Base-by-base conservation (phyloP, 139 green algal species). In the Coelastrella sp. region DNA sequence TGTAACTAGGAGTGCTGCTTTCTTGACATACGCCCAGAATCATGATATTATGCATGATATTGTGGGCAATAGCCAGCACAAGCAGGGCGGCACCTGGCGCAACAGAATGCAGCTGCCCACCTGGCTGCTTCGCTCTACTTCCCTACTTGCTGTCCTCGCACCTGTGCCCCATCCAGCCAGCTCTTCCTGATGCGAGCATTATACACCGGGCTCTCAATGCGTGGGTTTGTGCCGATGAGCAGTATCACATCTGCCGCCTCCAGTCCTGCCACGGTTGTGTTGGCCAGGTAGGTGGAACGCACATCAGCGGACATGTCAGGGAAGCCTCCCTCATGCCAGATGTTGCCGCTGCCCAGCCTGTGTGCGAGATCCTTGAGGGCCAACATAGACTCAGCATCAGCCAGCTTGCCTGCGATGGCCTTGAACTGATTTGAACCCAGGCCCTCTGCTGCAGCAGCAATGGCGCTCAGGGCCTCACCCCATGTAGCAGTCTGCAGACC, bases 381-480 rank as follows among this genome's bases (percentile, higher is more conserved):
- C n/a, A 99, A 91, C 93, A 99, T 97, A 81, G 93, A 93, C 95
- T 99, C 98, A 4, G 95, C 97, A 82, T 99, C 98, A 0, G 97
- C 94, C 72, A 99, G 95, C 94, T 97, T 98, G 88, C 98, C 98
- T 12, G 94, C 96, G 66, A 99, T 92, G 8, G 94, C 97, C 63
- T 94, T 96, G 70, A 99, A 96, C 92, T 98, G 90, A 82, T 94
- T 92, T 75, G 94, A 93, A 84, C 94, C 91, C 0, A 94, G 87
- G 0, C 68, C 79, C 49, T 90, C 76, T 19, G 97, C 57, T 7
- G 92, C 96, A 7, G 90, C 78, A 65, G 92, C 90, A 22, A 96
- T 88, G 10, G 95, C 95, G 1, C 65, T 15, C 35, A 99, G 90
- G 6, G 97, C 97, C 24, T 98, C 93, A 57, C 86, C 72, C 98